Percentiles rank a stretch among this genome's conserved stretches.
These are phyloP conservation scores for Lactarius vividus DNA, from an alignment of 768 basidiomycete genomes.

Conservation along the genomic window DNA sequence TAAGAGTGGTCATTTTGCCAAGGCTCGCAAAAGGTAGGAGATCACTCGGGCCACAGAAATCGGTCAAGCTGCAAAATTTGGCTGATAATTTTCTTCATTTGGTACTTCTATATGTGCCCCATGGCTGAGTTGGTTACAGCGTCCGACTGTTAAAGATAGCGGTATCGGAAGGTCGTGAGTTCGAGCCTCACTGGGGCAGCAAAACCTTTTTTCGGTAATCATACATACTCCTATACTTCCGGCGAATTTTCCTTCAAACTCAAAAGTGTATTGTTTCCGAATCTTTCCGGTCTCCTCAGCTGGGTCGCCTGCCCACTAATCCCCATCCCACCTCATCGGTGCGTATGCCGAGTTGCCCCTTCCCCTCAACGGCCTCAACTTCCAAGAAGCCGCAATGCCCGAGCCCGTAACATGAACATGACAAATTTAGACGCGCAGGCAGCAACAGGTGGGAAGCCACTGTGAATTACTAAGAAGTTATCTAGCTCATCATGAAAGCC, in stretches of 20 bases:
- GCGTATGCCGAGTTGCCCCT: not conserved
- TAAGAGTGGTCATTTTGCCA: not conserved
- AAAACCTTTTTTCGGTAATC: slow-evolving; percentile 18
- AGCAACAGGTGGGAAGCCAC: not conserved
- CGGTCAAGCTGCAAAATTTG: not conserved
- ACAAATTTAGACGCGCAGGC: not conserved
- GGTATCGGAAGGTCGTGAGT: slow-evolving; percentile 51
- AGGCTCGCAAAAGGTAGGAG: not conserved
- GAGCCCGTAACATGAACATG: slow-evolving; percentile 1
- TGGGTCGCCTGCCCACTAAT: not conserved
- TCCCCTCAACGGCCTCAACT: not conserved
- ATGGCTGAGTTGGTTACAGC: slow-evolving; percentile 54
- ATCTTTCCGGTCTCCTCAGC: not conserved
- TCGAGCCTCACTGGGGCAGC: slow-evolving; percentile 53
- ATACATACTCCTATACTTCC: not conserved
- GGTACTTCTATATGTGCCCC: slow-evolving; percentile 37
- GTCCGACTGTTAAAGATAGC: slow-evolving; percentile 42
- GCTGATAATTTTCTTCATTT: not conserved
- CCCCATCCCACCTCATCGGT: not conserved
- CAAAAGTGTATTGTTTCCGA: not conserved
- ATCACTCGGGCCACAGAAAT: not conserved
- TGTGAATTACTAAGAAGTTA: not conserved
- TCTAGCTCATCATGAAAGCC: not conserved
- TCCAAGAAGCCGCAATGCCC: not conserved
- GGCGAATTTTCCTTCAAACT: not conserved